Evolutionary conservation across 768 basidiomycete genomes (phyloP).

Genomic region (Lactarius evosmus): DNA sequence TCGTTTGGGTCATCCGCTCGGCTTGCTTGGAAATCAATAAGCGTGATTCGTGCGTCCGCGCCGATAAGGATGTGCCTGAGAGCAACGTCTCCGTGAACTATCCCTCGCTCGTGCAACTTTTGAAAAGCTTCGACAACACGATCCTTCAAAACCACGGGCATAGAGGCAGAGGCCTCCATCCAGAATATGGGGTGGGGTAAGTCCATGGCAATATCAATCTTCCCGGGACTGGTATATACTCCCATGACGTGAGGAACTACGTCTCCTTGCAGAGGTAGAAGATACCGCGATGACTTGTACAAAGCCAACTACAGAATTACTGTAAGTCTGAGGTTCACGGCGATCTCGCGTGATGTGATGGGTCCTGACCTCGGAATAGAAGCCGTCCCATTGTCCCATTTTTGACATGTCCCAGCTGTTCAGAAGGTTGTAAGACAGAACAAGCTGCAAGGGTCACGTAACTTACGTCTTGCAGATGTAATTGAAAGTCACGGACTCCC

Average conservation of each 20-base stretch:
- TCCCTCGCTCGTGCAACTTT: slow-evolving; percentile 38
- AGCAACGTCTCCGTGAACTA: slow-evolving; percentile 35
- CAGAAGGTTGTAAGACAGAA: background rate
- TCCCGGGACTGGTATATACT: slow-evolving; percentile 40
- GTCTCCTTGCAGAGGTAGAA: slow-evolving; percentile 50
- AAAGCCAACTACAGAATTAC: slow-evolving; percentile 45
- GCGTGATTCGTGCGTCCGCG: slow-evolving; percentile 41
- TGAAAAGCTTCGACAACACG: slow-evolving; percentile 49
- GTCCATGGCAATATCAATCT: slow-evolving; percentile 48
- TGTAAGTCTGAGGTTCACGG: slow-evolving; percentile 9
- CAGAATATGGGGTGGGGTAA: slow-evolving; percentile 57
- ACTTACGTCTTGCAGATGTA: slow-evolving; percentile 25
- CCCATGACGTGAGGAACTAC: slow-evolving; percentile 54
- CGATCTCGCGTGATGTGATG: slow-evolving; percentile 4
- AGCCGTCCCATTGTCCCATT: slow-evolving; percentile 39
- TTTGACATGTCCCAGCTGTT: slow-evolving; percentile 36
- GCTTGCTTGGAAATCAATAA: slow-evolving; percentile 54
- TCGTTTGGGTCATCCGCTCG: slow-evolving; percentile 34
- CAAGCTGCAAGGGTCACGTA: background rate
- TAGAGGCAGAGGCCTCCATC: slow-evolving; percentile 56
- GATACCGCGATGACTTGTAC: slow-evolving; percentile 45
- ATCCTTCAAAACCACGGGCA: slow-evolving; percentile 54
- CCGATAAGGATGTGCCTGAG: slow-evolving; percentile 51
- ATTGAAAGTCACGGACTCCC: slow-evolving; percentile 4
- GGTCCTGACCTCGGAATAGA: slow-evolving; percentile 39